Evolutionary conservation across 1,284 basidiomycete species (phyloP).

Genomic region (Laetiporus sulphureus): DNA sequence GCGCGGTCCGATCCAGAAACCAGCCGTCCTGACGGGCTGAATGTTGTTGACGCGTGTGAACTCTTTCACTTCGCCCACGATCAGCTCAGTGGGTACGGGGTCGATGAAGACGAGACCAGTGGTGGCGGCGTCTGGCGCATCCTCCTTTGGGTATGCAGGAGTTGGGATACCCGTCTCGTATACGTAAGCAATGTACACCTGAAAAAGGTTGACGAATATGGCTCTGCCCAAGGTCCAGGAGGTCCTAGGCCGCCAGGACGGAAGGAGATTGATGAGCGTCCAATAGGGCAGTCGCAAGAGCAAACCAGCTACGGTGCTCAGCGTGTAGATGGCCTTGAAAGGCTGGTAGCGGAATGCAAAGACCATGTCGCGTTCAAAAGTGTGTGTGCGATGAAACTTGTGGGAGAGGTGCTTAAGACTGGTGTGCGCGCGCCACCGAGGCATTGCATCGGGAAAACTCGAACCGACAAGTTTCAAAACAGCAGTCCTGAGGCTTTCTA

Average conservation of each 20-base stretch:
- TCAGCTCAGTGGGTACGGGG: conserved; percentile 8
- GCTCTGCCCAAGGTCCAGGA: conserved; percentile 6
- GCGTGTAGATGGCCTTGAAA: conserved; percentile 10
- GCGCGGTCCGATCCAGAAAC: conserved; percentile 12
- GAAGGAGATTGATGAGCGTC: neutral
- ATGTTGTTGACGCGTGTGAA: conserved; percentile 11
- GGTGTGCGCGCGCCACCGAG: too few relatives aligned
- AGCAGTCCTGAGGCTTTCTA: too few relatives aligned
- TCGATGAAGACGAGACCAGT: conserved; percentile 14
- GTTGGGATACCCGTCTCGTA: neutral
- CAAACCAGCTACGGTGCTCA: conserved; percentile 5
- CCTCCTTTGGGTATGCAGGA: neutral
- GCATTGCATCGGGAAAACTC: too few relatives aligned
- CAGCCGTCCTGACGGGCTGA: conserved; percentile 7
- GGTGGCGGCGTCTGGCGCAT: conserved; percentile 1
- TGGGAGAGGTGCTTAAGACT: too few relatives aligned
- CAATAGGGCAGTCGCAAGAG: neutral
- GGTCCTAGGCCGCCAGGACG: neutral
- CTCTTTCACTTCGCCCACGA: conserved; percentile 13
- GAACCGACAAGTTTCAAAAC: too few relatives aligned
- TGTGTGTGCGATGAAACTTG: too few relatives aligned
- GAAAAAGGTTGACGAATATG: conserved; percentile 10
- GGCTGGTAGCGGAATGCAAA: conserved; percentile 2
- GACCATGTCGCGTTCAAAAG: neutral
- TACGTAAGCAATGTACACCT: conserved; percentile 1